Conservation (phyloP, 495 filamentous ascomycete genomes). For the Podospora sp. region DNA sequence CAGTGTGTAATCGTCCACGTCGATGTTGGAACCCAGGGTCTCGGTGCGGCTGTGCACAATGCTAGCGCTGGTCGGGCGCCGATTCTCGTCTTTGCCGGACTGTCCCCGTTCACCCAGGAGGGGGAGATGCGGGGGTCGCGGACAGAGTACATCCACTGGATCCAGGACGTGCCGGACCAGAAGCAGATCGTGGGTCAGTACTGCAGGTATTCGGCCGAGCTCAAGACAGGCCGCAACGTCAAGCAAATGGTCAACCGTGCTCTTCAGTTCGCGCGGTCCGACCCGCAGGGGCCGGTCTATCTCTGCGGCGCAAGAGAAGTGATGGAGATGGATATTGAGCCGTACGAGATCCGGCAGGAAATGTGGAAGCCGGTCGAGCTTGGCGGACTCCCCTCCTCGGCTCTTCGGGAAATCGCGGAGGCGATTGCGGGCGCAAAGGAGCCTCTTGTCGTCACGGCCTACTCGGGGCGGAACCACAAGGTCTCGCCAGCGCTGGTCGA, state of each 20-base stretch:
- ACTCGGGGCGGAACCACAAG: conserved; percentile 74
- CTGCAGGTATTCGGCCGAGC: conserved; percentile 87
- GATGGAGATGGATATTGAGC: conserved; percentile 89
- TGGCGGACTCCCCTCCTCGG: conserved; percentile 68
- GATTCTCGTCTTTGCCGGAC: conserved; percentile 86
- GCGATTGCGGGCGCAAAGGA: conserved; percentile 72
- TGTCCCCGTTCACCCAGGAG: conserved; percentile 87
- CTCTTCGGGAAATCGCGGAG: conserved; percentile 67
- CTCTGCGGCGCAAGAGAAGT: conserved; percentile 81
- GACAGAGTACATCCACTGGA: conserved; percentile 97
- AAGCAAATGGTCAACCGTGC: conserved; percentile 96
- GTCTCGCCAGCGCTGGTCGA: conserved; percentile 72
- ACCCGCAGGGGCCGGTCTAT: conserved; percentile 86
- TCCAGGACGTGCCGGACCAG: conserved; percentile 95
- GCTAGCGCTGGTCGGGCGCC: conserved; percentile 83
- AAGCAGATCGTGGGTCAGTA: conserved; percentile 91
- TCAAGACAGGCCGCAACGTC: conserved; percentile 89
- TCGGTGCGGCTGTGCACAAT: conserved; percentile 90
- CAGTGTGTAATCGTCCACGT: conserved; percentile 96
- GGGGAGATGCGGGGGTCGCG: conserved; percentile 86
- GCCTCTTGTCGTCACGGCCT: conserved; percentile 82
- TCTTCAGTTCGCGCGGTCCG: conserved; percentile 79
- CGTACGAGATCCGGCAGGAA: conserved; percentile 72
- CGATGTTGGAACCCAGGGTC: conserved; percentile 91
- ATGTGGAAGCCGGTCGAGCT: conserved; percentile 77